Evolutionary conservation across 768 basidiomycete species (phyloP), one percentile per base, ranked within the genome.

Genomic region (Pisolithus tinctorius): DNA sequence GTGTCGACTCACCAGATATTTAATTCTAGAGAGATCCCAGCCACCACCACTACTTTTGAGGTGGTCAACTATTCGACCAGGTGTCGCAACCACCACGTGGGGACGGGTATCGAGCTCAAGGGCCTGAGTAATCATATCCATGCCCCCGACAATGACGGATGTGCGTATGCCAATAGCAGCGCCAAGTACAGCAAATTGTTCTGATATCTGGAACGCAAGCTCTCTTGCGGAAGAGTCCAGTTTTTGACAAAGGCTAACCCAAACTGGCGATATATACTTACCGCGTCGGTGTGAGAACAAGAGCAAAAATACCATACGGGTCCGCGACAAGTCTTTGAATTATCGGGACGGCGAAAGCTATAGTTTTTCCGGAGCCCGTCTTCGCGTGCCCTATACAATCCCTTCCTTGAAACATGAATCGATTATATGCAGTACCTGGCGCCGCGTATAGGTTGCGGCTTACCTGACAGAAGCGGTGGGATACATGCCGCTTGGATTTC

Each of bases 321-420:
- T 98, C 95, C 5, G 76, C 71, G 1, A 88, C 83, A 30, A 99
- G 76, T 59, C 81, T 81, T 66, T 99, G 93, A 6, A 98, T 73
- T 50, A 98, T 97, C 4, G 96, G 96, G 5, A 97, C 69, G 1
- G 95, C 96, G 59, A 99, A 99, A 0, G 96, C 94, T 52, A 99
- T 83, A 0, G 96, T 99, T 72, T 99, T 99, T 60, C 95, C 95
- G 2, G 91, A 93, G 48, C 96, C 96, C 0, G 96, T 99, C 71
- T 97, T 94, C 1, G 96, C 93, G 56, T 95, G 93, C 9, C 96
- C 96, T 52, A 99, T 91, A 66, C 94, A 97, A 68, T 99, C 95
- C 63, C 86, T 80, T 37, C 95, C 95, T 92, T 68, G 30, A 55
- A 52, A 3, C n/a, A 37, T 13, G 10, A 3, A 16, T 10, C 2